These are phyloP conservation scores for Talaromyces borbonicus DNA, from an alignment of 495 filamentous ascomycete species.

Conservation along the genomic window DNA sequence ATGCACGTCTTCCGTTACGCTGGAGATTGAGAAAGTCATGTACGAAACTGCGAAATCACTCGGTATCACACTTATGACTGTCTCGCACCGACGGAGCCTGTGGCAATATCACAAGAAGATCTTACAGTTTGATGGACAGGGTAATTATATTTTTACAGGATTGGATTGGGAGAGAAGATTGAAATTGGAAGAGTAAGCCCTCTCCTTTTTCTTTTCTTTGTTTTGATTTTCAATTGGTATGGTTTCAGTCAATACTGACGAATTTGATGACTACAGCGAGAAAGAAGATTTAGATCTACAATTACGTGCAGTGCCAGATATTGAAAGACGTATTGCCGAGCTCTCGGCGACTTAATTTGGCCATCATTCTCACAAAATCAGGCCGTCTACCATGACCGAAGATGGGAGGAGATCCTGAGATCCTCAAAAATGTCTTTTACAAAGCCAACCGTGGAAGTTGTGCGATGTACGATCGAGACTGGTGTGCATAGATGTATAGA, in stretches of 20 bases:
- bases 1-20: constrained; percentile 85
- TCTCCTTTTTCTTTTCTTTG: background rate
- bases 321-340: constrained; percentile 77
- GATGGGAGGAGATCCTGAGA: too few species aligned
- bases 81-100: constrained; percentile 78
- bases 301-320: constrained; percentile 73
- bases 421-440: too few species aligned
- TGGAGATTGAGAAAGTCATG: constrained; percentile 91
- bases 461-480: background rate
- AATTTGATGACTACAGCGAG: constrained; percentile 51
- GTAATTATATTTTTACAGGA: constrained; percentile 79
- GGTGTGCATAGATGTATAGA: background rate
- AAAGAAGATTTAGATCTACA: constrained; percentile 87
- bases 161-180: constrained; percentile 82
- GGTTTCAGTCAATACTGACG: too few species aligned
- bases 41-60: constrained; percentile 90
- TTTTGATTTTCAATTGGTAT: constrained; percentile 6
- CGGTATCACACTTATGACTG: constrained; percentile 93
- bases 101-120: constrained; percentile 96
- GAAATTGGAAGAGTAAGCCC: constrained; percentile 71
- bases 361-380: too few species aligned
- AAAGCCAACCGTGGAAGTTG: constrained; percentile 9
- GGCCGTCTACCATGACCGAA: too few species aligned
- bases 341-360: constrained; percentile 35
- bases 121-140: constrained; percentile 93